Evolutionary conservation across 2,329 filamentous ascomycete species (phyloP), one percentile per base, ranked within the genome.

Genomic region (Phoma sp.): DNA sequence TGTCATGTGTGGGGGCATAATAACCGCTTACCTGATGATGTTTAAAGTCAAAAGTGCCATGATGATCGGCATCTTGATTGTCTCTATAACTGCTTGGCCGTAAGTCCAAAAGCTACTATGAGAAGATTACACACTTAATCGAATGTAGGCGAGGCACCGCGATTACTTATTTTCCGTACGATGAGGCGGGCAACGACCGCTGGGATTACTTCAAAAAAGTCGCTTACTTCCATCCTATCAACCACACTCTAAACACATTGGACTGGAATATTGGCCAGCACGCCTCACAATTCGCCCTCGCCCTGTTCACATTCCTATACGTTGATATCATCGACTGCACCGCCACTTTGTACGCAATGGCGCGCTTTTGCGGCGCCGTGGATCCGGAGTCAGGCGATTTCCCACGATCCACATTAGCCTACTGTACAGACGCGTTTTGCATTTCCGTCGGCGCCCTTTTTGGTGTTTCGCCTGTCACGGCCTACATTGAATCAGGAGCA

Each of bases 311-410:
- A 1, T 96, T 96, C 47, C 77, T 96, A n/a, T 96, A 96, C 65
- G 91, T 96, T 61, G 91, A 96, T 69, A 93, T 96, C 56, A 86
- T 96, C 47, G 91, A 96, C 75, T 89, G 87, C 60, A 96, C 91
- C 0, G 91, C 90, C 58, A 96, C 91, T 0, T 78, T 96, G 48
- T 96, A 96, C 77, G 89, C 89, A 35, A 96, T 96, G 91, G 91
- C 91, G 23, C 87, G 88, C 22, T 93, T 93, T 71, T 89, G 88
- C 62, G 86, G 89, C 32, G 86, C 91, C 40, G 87, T 96, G 65
- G 90, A 96, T 62, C 86, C 89, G 55, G 83, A 86, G 40, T 93
- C 90, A 0, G 88, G 91, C 65, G 91, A 96, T 69, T 96, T 96
- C 57, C 90, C 95, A 70, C 89, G 91, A 43, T 93, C 89, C 11